Evolutionary conservation across 768 basidiomycete genomes (phyloP).

Genomic region (Rhizopogon vinicolor): DNA sequence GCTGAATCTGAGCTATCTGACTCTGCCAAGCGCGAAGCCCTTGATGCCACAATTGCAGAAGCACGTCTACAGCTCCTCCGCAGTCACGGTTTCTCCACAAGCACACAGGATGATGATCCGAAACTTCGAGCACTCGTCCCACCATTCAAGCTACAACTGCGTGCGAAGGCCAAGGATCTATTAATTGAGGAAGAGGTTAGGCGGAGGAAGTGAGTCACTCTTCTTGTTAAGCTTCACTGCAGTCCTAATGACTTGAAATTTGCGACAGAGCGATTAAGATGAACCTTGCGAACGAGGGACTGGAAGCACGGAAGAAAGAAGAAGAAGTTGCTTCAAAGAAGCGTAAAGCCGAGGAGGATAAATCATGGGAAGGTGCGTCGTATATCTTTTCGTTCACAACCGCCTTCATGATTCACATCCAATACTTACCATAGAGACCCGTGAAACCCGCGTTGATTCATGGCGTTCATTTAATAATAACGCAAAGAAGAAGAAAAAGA

Average conservation of each 20-base stretch:
- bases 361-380: slow-evolving; percentile 77
- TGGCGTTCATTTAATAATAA: slow-evolving; percentile 73
- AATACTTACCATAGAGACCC: slow-evolving; percentile 8
- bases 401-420: not conserved
- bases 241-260: not conserved
- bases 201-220: slow-evolving; percentile 63
- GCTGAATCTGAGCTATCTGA: slow-evolving; percentile 83
- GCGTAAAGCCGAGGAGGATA: slow-evolving; percentile 86
- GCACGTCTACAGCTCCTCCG: slow-evolving; percentile 70
- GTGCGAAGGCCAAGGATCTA: slow-evolving; percentile 73
- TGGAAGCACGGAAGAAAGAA: slow-evolving; percentile 92
- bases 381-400: not conserved
- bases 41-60: slow-evolving; percentile 75
- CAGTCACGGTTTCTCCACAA: slow-evolving; percentile 52
- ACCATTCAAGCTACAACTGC: slow-evolving; percentile 62
- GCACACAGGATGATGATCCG: slow-evolving; percentile 55
- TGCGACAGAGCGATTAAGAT: slow-evolving; percentile 74
- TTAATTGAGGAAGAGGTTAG: slow-evolving; percentile 89
- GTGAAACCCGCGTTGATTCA: slow-evolving; percentile 80
- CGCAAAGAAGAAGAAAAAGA: slow-evolving; percentile 82
- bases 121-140: slow-evolving; percentile 36
- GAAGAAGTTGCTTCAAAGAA: slow-evolving; percentile 75
- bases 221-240: not conserved
- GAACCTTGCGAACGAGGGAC: slow-evolving; percentile 87
- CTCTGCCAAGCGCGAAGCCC: slow-evolving; percentile 71